These are phyloP conservation scores for Ceratocystis alfenasii DNA, from an alignment of 2,329 filamentous ascomycete genomes.

Conservation along the genomic window DNA sequence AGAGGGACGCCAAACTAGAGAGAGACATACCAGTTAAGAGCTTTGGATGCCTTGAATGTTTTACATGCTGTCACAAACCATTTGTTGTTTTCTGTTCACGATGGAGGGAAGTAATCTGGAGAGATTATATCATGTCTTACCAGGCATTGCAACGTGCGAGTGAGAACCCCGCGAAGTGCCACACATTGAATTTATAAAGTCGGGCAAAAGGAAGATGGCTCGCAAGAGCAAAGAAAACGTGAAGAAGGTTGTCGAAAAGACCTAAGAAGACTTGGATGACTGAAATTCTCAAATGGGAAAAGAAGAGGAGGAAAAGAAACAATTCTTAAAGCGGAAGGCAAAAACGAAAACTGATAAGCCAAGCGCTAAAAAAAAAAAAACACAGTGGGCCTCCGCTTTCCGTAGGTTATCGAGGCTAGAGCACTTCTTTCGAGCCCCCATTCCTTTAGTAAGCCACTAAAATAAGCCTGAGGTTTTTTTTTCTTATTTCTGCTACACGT, in stretches of 20 bases:
- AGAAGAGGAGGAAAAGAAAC: background rate
- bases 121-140: constrained; percentile 16
- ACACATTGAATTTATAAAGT: constrained; percentile 15
- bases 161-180: constrained; percentile 20
- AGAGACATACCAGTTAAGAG: constrained; percentile 11
- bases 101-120: background rate
- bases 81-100: background rate
- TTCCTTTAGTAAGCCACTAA: background rate
- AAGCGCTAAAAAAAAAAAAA: constrained; percentile 12
- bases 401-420: constrained; percentile 11
- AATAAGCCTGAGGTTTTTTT: background rate
- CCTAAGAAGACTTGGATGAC: background rate
- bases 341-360: background rate
- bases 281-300: background rate
- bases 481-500: background rate
- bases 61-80: background rate
- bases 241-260: background rate
- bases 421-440: constrained; percentile 5
- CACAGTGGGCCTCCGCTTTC: constrained; percentile 16
- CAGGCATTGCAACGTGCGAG: constrained; percentile 21
- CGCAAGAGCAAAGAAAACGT: background rate
- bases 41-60: background rate
- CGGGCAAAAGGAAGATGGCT: background rate
- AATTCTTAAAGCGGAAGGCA: background rate
- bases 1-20: background rate